phyloP scores from a whole-genome alignment of 257 asterid species.

The Lantana camara region DNA sequence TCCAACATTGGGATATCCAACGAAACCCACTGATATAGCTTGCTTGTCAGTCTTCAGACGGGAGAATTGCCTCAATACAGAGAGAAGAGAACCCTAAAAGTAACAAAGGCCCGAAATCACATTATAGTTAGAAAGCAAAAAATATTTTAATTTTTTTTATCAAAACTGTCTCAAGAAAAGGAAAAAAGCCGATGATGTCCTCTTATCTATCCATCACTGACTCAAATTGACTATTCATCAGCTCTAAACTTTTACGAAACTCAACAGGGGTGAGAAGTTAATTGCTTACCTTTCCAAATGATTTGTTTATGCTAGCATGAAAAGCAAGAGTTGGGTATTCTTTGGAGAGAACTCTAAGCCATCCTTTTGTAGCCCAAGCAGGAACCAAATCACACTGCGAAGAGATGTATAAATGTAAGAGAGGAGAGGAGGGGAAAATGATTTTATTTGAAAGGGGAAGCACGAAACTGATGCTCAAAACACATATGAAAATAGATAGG shows the following conservation, averaged over 20 bases:
- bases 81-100: constrained; percentile 81
- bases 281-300: constrained; percentile 85
- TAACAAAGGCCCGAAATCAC: background rate
- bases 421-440: too few relatives aligned
- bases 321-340: constrained; percentile 95
- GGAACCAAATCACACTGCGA: constrained; percentile 95
- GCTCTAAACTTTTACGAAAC: constrained; percentile 9
- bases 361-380: constrained; percentile 94
- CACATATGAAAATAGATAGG: background rate
- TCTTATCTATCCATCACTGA: background rate
- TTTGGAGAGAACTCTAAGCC: constrained; percentile 84
- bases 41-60: constrained; percentile 93
- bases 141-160: background rate
- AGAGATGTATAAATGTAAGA: background rate
- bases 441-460: background rate
- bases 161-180: background rate
- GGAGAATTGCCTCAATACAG: constrained; percentile 86
- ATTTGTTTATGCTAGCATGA: constrained; percentile 92
- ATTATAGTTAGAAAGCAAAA: background rate
- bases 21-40: constrained; percentile 95
- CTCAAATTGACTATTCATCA: constrained; percentile 3
- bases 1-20: constrained; percentile 98
- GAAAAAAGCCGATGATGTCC: background rate
- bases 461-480: background rate
- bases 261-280: background rate